These are phyloP conservation scores for Ganoderma leucocontextum DNA, from an alignment of 1,284 basidiomycete species.

Conservation along the genomic window DNA sequence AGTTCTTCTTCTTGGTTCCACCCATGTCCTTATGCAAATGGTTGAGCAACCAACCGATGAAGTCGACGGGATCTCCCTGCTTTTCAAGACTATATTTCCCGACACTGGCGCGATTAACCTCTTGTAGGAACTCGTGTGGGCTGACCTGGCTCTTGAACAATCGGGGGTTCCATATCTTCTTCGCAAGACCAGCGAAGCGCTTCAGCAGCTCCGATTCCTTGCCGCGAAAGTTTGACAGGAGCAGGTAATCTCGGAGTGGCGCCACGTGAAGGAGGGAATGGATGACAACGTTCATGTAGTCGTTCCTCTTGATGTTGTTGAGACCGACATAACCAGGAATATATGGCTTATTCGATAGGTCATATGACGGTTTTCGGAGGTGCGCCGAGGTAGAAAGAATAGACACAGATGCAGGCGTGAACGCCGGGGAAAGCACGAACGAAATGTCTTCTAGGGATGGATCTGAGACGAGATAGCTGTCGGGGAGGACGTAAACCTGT, in stretches of 20 bases:
- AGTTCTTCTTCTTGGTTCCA: constrained; percentile 86
- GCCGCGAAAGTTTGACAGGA: constrained; percentile 75
- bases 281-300: constrained; percentile 97
- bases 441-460: constrained; percentile 96
- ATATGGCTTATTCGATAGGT: constrained; percentile 85
- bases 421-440: constrained; percentile 88
- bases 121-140: constrained; percentile 98
- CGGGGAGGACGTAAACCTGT: constrained; percentile 97
- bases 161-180: constrained; percentile 95
- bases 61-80: constrained; percentile 96
- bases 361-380: constrained; percentile 82
- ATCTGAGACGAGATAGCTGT: constrained; percentile 95
- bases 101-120: constrained; percentile 87
- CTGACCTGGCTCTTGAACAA: constrained; percentile 98
- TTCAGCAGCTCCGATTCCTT: constrained; percentile 89
- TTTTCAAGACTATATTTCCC: constrained; percentile 93
- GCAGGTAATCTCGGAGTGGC: constrained; percentile 88
- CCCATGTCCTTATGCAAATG: constrained; percentile 92
- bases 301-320: constrained; percentile 97
- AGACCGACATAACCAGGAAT: constrained; percentile 95
- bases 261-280: constrained; percentile 93
- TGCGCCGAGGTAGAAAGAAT: constrained; percentile 66
- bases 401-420: constrained; percentile 62
- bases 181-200: constrained; percentile 85
- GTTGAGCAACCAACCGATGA: constrained; percentile 96